Evolutionary conservation across 1,284 basidiomycete genomes (phyloP).

Genomic region (Anthracocystis panici-leucophaei): DNA sequence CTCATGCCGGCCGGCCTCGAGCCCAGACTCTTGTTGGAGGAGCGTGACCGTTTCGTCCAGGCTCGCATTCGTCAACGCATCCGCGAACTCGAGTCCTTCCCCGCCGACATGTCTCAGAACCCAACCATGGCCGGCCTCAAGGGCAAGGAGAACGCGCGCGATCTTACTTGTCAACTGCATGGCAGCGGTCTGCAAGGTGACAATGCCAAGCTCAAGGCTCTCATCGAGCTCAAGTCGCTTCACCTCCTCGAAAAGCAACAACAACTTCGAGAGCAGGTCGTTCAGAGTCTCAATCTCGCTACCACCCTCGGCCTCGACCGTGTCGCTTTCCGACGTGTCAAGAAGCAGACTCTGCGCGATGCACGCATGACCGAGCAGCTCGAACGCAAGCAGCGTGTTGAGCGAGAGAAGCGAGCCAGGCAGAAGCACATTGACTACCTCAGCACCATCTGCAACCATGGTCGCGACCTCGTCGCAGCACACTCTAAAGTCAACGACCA

Average conservation of each 20-base stretch:
- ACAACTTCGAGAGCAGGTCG: constrained; percentile 84
- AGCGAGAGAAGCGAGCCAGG: constrained; percentile 92
- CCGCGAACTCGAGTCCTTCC: constrained; percentile 85
- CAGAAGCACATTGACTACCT: constrained; percentile 97
- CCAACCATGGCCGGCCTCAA: constrained; percentile 54
- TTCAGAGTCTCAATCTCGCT: constrained; percentile 87
- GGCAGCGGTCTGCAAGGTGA: constrained; percentile 66
- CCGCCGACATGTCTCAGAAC: constrained; percentile 77
- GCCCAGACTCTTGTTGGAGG: constrained; percentile 87
- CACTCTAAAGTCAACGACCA: constrained; percentile 74
- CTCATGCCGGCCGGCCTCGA: constrained; percentile 94
- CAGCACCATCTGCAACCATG: constrained; percentile 86
- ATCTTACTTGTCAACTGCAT: constrained; percentile 30
- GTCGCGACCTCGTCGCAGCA: constrained; percentile 78
- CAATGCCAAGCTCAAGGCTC: constrained; percentile 82
- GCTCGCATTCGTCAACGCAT: constrained; percentile 90
- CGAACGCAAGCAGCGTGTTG: constrained; percentile 90
- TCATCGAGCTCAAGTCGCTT: constrained; percentile 95
- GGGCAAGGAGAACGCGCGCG: constrained; percentile 47
- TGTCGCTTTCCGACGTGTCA: constrained; percentile 86
- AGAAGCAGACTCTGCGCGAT: constrained; percentile 89
- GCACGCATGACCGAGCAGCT: constrained; percentile 89
- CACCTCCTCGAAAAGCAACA: constrained; percentile 91
- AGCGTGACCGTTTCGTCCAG: constrained; percentile 90
- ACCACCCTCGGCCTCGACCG: constrained; percentile 89